A percentile compares a stretch with the other conserved stretches of the same genome.
phyloP scores from a whole-genome alignment of 352 stramenopile species.

The Pythium plurisporium region DNA sequence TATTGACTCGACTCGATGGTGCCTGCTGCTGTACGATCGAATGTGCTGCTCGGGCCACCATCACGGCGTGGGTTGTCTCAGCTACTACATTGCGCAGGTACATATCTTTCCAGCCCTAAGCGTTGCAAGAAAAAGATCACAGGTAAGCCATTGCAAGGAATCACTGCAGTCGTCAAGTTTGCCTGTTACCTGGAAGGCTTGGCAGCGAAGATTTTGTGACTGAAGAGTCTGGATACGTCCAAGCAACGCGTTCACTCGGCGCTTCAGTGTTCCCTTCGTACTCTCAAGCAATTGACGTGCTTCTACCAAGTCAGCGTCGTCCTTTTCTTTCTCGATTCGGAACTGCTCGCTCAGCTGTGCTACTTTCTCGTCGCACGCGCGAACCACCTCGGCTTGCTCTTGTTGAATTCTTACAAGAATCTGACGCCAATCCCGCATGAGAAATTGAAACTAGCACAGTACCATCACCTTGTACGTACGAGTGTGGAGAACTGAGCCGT shows the following conservation, averaged over 20 bases:
- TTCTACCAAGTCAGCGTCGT: not conserved
- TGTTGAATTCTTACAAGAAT: not conserved
- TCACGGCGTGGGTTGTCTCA: constrained; percentile 60
- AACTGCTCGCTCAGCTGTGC: not conserved
- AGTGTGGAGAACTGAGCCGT: not conserved
- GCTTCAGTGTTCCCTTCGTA: not conserved
- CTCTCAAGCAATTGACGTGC: not conserved
- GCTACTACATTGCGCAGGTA: constrained; percentile 43
- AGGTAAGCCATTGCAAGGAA: too few species aligned
- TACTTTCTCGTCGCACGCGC: not conserved
- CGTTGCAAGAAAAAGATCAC: not conserved
- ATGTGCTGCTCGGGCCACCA: constrained; percentile 32
- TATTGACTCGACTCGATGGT: not conserved
- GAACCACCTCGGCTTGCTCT: not conserved
- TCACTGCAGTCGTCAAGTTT: too few species aligned
- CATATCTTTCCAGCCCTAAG: constrained; percentile 53
- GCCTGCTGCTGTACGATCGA: not conserved
- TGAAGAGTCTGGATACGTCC: not conserved
- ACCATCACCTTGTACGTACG: not conserved
- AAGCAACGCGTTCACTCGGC: not conserved
- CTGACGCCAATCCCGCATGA: too few species aligned
- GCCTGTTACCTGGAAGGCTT: constrained; percentile 9
- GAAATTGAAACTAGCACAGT: too few species aligned
- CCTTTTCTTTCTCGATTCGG: not conserved
- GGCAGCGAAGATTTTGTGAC: not conserved